A percentile compares a stretch with the other conserved stretches of the same genome.
Conservation (phyloP, 2,329 filamentous ascomycete genomes). For the Amauroascus niger region DNA sequence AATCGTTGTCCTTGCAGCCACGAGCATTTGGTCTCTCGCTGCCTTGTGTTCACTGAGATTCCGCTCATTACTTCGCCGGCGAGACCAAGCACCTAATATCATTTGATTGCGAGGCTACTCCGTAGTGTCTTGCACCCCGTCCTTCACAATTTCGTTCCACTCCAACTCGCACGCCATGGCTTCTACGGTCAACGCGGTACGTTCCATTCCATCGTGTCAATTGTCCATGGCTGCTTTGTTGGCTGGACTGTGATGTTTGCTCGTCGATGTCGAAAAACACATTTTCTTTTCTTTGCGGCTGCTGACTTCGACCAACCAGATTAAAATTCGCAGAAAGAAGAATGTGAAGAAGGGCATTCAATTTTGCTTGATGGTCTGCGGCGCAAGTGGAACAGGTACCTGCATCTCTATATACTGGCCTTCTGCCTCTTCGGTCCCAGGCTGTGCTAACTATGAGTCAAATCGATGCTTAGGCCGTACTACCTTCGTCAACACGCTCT, state of each 20-base stretch:
- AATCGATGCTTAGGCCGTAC: constrained; percentile 60
- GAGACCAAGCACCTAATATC: not conserved
- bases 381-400: constrained; percentile 92
- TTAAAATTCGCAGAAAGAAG: constrained; percentile 99
- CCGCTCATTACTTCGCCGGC: not conserved
- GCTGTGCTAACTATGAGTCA: constrained; percentile 17
- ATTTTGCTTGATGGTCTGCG: constrained; percentile 99
- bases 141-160: constrained; percentile 15
- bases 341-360: constrained; percentile 99
- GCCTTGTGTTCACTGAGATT: not conserved
- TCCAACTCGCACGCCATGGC: constrained; percentile 38
- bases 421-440: constrained; percentile 10
- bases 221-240: not conserved
- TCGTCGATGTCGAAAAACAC: not conserved
- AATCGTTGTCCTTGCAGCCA: constrained; percentile 1
- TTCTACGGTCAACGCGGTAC: constrained; percentile 46
- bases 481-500: constrained; percentile 98
- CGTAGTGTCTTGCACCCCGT: constrained; percentile 13
- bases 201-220: constrained; percentile 17
- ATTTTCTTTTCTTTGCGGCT: not conserved
- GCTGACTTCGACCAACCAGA: constrained; percentile 40
- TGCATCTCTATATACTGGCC: constrained; percentile 16
- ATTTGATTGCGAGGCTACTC: constrained; percentile 11
- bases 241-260: not conserved
- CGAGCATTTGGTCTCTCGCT: not conserved